phyloP scores from a whole-genome alignment of 2,329 filamentous ascomycete species.

The Chrysoporthe deuterocubensis region DNA sequence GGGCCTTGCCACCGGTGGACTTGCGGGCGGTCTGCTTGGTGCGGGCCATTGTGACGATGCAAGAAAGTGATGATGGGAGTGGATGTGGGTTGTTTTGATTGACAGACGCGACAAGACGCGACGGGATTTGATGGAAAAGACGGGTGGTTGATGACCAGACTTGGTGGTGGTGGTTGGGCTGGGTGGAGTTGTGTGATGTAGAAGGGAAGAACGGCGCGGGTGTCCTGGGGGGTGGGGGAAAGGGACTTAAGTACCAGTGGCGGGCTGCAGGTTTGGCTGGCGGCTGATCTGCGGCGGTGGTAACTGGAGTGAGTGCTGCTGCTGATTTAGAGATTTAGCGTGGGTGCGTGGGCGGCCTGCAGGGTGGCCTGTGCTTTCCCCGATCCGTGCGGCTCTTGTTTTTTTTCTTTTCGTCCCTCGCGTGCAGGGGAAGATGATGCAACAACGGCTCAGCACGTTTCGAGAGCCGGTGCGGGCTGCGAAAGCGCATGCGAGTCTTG shows the following conservation, averaged over 20 bases:
- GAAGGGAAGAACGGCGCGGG: constrained; percentile 41
- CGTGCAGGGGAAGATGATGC: neutral
- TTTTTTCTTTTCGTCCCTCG: neutral
- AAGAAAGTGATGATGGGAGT: constrained; percentile 36
- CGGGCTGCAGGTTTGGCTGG: constrained; percentile 34
- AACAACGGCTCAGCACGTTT: neutral
- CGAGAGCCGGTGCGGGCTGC: neutral
- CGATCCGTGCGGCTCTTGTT: neutral
- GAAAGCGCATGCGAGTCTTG: constrained; percentile 17
- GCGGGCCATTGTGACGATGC: constrained; percentile 58
- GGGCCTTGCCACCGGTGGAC: constrained; percentile 79
- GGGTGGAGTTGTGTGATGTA: constrained; percentile 37
- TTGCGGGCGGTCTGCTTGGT: constrained; percentile 74
- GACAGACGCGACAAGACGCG: constrained; percentile 30
- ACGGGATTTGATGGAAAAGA: constrained; percentile 36
- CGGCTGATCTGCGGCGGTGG: constrained; percentile 39
- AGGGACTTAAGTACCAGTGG: constrained; percentile 43
- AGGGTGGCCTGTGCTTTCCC: constrained; percentile 9
- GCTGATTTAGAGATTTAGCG: constrained; percentile 14
- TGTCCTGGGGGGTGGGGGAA: constrained; percentile 48
- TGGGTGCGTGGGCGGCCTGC: neutral
- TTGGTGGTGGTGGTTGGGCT: constrained; percentile 16
- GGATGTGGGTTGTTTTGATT: constrained; percentile 31
- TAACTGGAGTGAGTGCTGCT: neutral
- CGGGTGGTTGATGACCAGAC: constrained; percentile 33